Conservation (phyloP, 139 green algal species). For the Picochlorum sp. region DNA sequence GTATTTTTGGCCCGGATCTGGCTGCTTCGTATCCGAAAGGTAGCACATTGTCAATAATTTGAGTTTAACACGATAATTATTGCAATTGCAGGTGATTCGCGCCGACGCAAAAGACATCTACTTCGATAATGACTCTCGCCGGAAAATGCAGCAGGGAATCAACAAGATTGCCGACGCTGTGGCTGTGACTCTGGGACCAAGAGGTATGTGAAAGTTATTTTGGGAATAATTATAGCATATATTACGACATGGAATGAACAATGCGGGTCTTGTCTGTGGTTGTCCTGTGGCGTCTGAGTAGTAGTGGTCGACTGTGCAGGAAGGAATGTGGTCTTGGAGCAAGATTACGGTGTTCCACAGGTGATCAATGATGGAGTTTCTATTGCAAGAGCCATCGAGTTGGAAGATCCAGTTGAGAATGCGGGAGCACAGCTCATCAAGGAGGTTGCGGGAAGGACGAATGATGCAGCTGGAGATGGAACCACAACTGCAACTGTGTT, state of each 20-base stretch:
- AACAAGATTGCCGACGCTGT: slow-evolving; percentile 98
- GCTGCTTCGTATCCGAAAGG: background rate
- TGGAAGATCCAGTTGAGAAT: slow-evolving; percentile 90
- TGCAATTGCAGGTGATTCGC: slow-evolving; percentile 40
- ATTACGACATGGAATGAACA: background rate
- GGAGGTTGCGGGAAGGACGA: slow-evolving; percentile 91
- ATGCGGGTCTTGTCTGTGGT: slow-evolving; percentile 8
- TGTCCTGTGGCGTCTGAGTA: slow-evolving; percentile 7
- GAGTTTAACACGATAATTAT: background rate
- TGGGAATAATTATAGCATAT: too few relatives aligned
- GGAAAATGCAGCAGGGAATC: slow-evolving; percentile 86
- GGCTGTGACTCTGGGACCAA: slow-evolving; percentile 86
- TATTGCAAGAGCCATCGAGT: slow-evolving; percentile 93
- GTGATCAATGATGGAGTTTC: slow-evolving; percentile 99
- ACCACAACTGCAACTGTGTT: slow-evolving; percentile 95
- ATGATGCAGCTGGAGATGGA: slow-evolving; percentile 92
- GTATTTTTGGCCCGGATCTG: background rate
- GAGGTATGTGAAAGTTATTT: slow-evolving; percentile 50
- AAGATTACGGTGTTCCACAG: slow-evolving; percentile 86
- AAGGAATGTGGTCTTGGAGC: slow-evolving; percentile 95
- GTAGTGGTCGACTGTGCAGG: slow-evolving; percentile 41
- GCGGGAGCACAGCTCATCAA: slow-evolving; percentile 96
- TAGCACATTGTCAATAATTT: slow-evolving; percentile 3
- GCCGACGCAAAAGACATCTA: slow-evolving; percentile 93
- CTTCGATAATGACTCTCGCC: slow-evolving; percentile 82